Conservation (phyloP, 2,329 filamentous ascomycete species). For the Scedosporium dehoogii region DNA sequence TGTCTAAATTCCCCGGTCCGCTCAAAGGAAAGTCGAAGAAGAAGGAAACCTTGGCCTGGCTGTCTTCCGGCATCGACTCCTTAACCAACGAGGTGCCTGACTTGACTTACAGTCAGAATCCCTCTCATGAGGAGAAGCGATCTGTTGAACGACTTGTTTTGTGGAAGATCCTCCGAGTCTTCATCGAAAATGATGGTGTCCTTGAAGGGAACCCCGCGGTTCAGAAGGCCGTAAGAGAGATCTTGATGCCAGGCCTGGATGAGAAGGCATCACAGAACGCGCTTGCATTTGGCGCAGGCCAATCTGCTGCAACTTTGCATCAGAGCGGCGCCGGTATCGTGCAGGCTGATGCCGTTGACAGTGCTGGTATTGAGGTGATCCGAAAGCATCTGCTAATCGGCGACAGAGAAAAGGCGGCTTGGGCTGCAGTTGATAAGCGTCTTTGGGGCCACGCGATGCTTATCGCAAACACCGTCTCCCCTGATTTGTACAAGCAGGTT, state of each 20-base stretch:
- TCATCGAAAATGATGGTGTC: slow-evolving; percentile 78
- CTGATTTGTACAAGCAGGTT: slow-evolving; percentile 84
- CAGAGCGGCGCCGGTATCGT: slow-evolving; percentile 19
- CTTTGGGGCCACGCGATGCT: slow-evolving; percentile 96
- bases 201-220: slow-evolving; percentile 64
- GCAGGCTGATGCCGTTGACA: slow-evolving; percentile 58
- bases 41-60: slow-evolving; percentile 80
- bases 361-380: slow-evolving; percentile 59
- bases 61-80: slow-evolving; percentile 63
- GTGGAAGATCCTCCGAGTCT: slow-evolving; percentile 74
- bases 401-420: slow-evolving; percentile 83
- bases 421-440: slow-evolving; percentile 84
- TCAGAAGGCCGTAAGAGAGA: slow-evolving; percentile 62
- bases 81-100: slow-evolving; percentile 53
- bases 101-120: slow-evolving; percentile 35
- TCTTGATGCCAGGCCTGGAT: slow-evolving; percentile 54
- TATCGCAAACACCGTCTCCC: slow-evolving; percentile 67
- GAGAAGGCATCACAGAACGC: slow-evolving; percentile 13
- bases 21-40: slow-evolving; percentile 87
- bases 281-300: neutral
- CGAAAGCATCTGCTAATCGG: slow-evolving; percentile 66
- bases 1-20: slow-evolving; percentile 81
- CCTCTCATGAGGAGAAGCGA: slow-evolving; percentile 56
- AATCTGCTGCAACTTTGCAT: neutral
- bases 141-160: slow-evolving; percentile 70